Evolutionary conservation across 768 basidiomycete species (phyloP), one percentile per base, ranked within the genome.

Genomic region (Trametes elegans): DNA sequence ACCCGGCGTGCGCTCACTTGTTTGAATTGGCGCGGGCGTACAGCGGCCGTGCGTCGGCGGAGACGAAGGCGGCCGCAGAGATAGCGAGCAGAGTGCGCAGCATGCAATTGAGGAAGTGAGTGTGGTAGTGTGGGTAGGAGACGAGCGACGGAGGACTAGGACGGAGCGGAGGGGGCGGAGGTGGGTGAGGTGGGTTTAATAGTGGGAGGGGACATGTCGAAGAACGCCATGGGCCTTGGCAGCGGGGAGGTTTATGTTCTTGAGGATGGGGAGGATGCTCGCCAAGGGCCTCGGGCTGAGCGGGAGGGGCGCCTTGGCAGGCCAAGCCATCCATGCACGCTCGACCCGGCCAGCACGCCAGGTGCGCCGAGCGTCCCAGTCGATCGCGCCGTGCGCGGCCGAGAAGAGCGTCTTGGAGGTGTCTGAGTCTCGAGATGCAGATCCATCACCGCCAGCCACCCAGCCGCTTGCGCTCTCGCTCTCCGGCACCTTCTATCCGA

Each of bases 221-320:
- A 53, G 57, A 49, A 26, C 9, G 8, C 51, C 42, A 44, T 53
- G 51, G 42, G 51, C 47, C 57, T 59, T 59, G 57, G 57, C 57
- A 42, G 51, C 45, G 57, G 38, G 35, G 50, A 58, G 41, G 39
- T 58, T 48, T 35, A 53, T 42, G 50, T 41, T 43, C 56, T 53
- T 46, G 51, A 58, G 32, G 45, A 41, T 23, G 36, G 24, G 34
- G 35, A 38, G 26, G 42, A 54, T 53, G 52, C 23, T 29, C 48
- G 57, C 57, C 57, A 59, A 59, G 57, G 47, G 41, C 47, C 57
- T 59, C 51, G 47, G 46, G 41, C 52, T 53, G 34, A 41, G 47
- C 52, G 42, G 42, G 29, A 53, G 24, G 34, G 29, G 49, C 24
- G 42, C 53, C 57, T 59, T 59, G 57, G 57, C 57, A 53, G 27